A percentile compares a stretch with the other conserved stretches of the same genome.
These are phyloP conservation scores for Solanum sejunctum DNA, from an alignment of 257 asterid genomes.

Conservation along the genomic window DNA sequence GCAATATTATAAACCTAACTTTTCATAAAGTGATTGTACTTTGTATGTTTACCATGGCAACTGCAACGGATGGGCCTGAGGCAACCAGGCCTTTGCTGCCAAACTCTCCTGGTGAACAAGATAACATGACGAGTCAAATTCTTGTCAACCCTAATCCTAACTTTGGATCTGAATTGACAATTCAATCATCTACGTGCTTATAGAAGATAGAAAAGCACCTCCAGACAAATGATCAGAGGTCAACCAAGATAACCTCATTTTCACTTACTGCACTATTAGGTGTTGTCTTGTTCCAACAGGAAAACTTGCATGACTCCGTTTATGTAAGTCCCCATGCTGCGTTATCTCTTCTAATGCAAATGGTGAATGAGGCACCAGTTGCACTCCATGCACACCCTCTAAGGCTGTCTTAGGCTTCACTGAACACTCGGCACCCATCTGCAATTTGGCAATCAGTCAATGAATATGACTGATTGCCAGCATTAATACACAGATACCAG, in stretches of 20 bases:
- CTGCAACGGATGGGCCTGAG: slow-evolving; percentile 65
- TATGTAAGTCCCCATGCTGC: slow-evolving; percentile 35
- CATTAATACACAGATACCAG: slow-evolving; percentile 9
- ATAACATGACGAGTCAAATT: background rate
- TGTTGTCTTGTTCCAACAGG: slow-evolving; percentile 24
- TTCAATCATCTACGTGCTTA: background rate
- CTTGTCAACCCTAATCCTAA: background rate
- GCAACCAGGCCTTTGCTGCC: slow-evolving; percentile 79
- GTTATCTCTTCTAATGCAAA: slow-evolving; percentile 50
- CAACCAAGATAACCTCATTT: background rate
- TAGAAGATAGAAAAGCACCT: background rate
- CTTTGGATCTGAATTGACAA: background rate
- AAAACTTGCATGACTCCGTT: slow-evolving; percentile 16
- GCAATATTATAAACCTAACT: background rate
- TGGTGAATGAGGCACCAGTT: slow-evolving; percentile 63
- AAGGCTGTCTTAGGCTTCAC: slow-evolving; percentile 35
- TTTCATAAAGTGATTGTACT: background rate
- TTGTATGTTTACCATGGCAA: slow-evolving; percentile 30
- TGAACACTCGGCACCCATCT: slow-evolving; percentile 46
- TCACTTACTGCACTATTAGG: slow-evolving; percentile 46
- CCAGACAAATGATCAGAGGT: background rate
- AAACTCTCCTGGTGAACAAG: slow-evolving; percentile 42
- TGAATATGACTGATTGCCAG: slow-evolving; percentile 64
- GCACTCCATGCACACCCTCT: slow-evolving; percentile 61
- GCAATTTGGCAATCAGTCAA: slow-evolving; percentile 67